phyloP scores from a whole-genome alignment of 768 basidiomycete species.

The Krasilnikovozyma curviuscula region DNA sequence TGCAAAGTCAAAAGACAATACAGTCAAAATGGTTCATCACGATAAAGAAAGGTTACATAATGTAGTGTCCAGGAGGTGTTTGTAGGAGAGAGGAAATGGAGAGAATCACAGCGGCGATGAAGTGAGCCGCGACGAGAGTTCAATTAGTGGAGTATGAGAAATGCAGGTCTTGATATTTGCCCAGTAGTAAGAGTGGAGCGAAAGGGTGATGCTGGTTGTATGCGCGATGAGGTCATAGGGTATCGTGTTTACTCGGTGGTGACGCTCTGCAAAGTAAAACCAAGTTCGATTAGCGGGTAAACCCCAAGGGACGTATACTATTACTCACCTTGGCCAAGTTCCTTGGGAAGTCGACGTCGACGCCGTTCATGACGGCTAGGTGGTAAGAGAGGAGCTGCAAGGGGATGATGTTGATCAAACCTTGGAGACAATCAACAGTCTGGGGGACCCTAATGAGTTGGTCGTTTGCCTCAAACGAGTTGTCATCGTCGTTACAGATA shows the following conservation, averaged over 20 bases:
- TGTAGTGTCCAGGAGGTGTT: too few relatives aligned
- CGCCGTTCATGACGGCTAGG: slow-evolving; percentile 82
- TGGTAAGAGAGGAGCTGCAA: slow-evolving; percentile 91
- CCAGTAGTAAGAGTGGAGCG: too few relatives aligned
- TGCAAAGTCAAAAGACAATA: too few relatives aligned
- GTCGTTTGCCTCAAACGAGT: slow-evolving; percentile 41
- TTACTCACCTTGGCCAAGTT: slow-evolving; percentile 41
- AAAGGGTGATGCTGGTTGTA: too few relatives aligned
- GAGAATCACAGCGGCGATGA: too few relatives aligned
- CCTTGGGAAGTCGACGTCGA: slow-evolving; percentile 94
- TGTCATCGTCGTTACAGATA: slow-evolving; percentile 83
- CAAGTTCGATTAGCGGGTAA: not conserved
- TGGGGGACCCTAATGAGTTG: slow-evolving; percentile 86
- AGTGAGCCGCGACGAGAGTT: too few relatives aligned
- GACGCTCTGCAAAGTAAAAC: slow-evolving; percentile 6
- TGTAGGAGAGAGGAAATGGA: too few relatives aligned
- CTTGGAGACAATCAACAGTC: slow-evolving; percentile 88
- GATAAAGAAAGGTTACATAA: too few relatives aligned
- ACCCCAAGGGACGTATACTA: not conserved
- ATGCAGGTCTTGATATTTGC: too few relatives aligned
- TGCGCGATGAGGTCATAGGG: too few relatives aligned
- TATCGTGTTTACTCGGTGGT: slow-evolving; percentile 14
- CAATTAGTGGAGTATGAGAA: too few relatives aligned
- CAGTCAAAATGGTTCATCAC: too few relatives aligned
- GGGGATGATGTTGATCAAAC: slow-evolving; percentile 87